Evolutionary conservation across 108 stramenopile genomes (phyloP).

Genomic region (Ochromonas danica): DNA sequence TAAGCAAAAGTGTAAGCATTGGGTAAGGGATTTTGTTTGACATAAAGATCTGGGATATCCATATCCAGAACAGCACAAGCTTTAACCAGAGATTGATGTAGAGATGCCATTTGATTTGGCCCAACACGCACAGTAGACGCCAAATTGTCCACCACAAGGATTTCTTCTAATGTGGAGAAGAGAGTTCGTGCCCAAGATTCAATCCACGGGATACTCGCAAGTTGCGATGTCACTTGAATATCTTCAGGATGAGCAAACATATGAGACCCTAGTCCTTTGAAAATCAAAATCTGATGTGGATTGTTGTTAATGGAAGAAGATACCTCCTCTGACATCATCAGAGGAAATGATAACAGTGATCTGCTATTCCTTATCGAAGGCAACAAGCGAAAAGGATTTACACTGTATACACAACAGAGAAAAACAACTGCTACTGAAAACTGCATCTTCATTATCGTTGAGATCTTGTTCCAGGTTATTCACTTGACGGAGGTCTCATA

Average conservation of each 20-base stretch:
- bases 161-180: neutral
- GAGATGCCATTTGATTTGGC: conserved; percentile 41
- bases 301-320: neutral
- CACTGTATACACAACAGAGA: too few relatives aligned
- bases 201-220: neutral
- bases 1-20: conserved; percentile 48
- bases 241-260: neutral
- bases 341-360: too few relatives aligned
- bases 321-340: too few relatives aligned
- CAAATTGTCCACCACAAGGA: conserved; percentile 38
- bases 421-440: too few relatives aligned
- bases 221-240: neutral
- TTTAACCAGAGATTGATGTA: conserved; percentile 39
- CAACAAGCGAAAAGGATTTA: too few relatives aligned
- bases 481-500: too few relatives aligned
- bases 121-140: conserved; percentile 40
- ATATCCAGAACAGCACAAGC: conserved; percentile 42
- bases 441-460: too few relatives aligned
- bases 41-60: conserved; percentile 35
- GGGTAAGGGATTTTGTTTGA: conserved; percentile 42
- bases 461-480: too few relatives aligned
- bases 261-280: neutral
- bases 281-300: neutral
- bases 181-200: neutral
- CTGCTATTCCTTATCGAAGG: too few relatives aligned